Evolutionary conservation across 108 stramenopile genomes (phyloP).

Genomic region (Skeletonema marinoi): DNA sequence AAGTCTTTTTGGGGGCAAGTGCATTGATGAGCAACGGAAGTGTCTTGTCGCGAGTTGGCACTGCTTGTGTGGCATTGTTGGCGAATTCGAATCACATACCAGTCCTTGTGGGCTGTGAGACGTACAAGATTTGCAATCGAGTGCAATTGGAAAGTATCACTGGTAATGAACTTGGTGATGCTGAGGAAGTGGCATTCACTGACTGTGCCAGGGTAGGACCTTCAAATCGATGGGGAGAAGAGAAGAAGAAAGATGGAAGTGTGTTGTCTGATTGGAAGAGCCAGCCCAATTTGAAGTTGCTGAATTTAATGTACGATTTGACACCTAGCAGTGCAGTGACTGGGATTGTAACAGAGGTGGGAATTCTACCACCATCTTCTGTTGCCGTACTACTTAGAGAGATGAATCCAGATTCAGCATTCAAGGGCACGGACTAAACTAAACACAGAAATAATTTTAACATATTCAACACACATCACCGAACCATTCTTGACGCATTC

Average conservation of each 20-base stretch:
- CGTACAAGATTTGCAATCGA: slow-evolving; percentile 98
- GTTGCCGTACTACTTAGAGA: slow-evolving; percentile 96
- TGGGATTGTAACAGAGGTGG: slow-evolving; percentile 96
- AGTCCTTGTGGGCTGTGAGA: slow-evolving; percentile 96
- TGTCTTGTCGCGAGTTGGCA: slow-evolving; percentile 90
- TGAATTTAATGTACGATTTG: slow-evolving; percentile 96
- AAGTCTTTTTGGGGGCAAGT: slow-evolving; percentile 96
- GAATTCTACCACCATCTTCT: slow-evolving; percentile 95
- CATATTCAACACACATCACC: neutral
- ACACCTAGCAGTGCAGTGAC: slow-evolving; percentile 94
- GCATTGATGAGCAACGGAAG: slow-evolving; percentile 96
- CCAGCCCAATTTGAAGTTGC: slow-evolving; percentile 59
- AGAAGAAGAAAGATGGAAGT: slow-evolving; percentile 33
- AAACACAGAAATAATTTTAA: neutral
- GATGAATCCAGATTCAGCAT: slow-evolving; percentile 70
- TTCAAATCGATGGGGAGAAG: slow-evolving; percentile 38
- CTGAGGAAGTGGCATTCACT: slow-evolving; percentile 67
- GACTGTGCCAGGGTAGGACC: slow-evolving; percentile 42
- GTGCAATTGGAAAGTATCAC: slow-evolving; percentile 97
- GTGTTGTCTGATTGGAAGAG: slow-evolving; percentile 54
- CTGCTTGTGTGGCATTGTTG: slow-evolving; percentile 92
- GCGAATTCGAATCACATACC: slow-evolving; percentile 90
- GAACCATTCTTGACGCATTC: neutral
- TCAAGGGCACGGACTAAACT: slow-evolving; percentile 23
- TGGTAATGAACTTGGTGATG: slow-evolving; percentile 95